A percentile compares a stretch with the other conserved stretches of the same genome.
Evolutionary conservation across 805 yeast species (phyloP).

Genomic region (Saccharomycopsis sp.): DNA sequence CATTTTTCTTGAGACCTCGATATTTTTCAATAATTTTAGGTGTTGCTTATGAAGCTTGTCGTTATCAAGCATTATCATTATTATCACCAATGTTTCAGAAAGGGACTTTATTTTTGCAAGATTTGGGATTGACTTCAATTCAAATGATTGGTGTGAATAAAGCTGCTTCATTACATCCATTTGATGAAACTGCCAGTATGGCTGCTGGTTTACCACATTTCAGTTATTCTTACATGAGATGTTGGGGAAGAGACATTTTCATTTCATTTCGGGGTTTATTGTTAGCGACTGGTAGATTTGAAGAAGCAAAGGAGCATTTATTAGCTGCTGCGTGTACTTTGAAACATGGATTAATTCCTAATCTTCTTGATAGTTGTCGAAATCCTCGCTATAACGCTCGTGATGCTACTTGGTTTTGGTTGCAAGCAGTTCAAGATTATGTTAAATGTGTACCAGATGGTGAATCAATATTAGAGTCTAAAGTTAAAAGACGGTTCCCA

Average conservation of each 20-base stretch:
- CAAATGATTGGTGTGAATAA: conserved; percentile 78
- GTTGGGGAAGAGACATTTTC: conserved; percentile 98
- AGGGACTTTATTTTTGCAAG: conserved; percentile 70
- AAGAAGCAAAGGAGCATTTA: conserved; percentile 76
- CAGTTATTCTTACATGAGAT: conserved; percentile 84
- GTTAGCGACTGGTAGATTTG: conserved; percentile 68
- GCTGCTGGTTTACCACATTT: conserved; percentile 98
- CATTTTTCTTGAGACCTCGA: conserved; percentile 78
- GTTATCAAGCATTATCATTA: conserved; percentile 55
- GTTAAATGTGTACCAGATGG: conserved; percentile 64
- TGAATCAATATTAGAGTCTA: conserved; percentile 53
- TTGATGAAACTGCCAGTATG: conserved; percentile 56
- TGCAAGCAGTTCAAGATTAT: conserved; percentile 85
- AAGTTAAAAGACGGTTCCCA: conserved; percentile 80
- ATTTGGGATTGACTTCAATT: conserved; percentile 71
- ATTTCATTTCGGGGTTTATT: conserved; percentile 79
- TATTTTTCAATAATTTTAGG: conserved; percentile 81
- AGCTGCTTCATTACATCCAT: conserved; percentile 70
- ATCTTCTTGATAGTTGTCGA: conserved; percentile 83
- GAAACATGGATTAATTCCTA: conserved; percentile 94
- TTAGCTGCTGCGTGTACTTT: conserved; percentile 82
- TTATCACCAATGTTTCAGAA: conserved; percentile 48
- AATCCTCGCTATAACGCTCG: conserved; percentile 94
- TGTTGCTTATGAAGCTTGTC: conserved; percentile 74
- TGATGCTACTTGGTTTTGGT: conserved; percentile 94